phyloP scores from a whole-genome alignment of 805 yeast species.

The Diddensiella caesifluorescens region DNA sequence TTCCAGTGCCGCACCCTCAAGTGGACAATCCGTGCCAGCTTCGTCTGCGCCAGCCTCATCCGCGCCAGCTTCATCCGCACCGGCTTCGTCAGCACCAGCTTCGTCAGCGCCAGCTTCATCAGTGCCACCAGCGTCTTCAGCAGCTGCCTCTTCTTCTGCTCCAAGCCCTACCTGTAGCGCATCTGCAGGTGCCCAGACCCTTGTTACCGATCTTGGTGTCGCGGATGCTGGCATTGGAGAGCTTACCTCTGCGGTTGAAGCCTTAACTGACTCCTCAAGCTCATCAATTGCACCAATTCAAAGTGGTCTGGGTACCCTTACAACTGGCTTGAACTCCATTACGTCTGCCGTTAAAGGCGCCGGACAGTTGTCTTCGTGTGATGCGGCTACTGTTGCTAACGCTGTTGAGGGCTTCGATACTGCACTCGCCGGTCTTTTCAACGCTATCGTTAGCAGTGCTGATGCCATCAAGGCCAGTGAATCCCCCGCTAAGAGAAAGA shows the following conservation, averaged over 20 bases:
- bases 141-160: constrained; percentile 1
- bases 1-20: constrained; percentile 1
- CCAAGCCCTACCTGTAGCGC: background rate
- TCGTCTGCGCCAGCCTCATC: constrained; percentile 6
- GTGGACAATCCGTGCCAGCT: constrained; percentile 1
- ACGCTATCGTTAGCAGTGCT: background rate
- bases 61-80: constrained; percentile 6
- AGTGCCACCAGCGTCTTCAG: background rate
- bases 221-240: background rate
- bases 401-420: background rate
- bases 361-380: background rate
- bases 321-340: background rate
- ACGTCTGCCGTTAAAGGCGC: background rate
- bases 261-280: background rate
- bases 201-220: background rate
- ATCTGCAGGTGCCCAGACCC: background rate
- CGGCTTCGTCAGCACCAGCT: background rate
- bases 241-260: background rate
- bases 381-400: background rate
- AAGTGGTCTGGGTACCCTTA: background rate
- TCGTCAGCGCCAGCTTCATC: constrained; percentile 1
- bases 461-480: background rate
- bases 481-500: background rate
- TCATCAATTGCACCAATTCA: background rate
- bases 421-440: background rate